Evolutionary conservation across 306 rosid species (phyloP), one percentile per base, ranked within the genome.

Genomic region (Biancaea sappan): DNA sequence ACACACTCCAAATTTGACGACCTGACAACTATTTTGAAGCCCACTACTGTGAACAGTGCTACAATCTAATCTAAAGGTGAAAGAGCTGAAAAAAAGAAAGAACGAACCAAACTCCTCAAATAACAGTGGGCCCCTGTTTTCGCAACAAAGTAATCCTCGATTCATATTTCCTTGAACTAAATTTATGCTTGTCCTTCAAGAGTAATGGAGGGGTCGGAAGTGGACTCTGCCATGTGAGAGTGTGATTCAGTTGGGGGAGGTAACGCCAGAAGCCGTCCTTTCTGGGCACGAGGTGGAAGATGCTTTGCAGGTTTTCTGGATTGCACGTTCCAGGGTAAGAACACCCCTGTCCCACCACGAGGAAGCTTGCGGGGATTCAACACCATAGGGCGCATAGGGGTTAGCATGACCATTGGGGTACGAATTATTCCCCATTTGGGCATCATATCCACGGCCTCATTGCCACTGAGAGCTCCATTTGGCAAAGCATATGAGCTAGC

Each of bases 261-360:
- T 24, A 87, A 68, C 29, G 94, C 82, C 40, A 87, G 84, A 73
- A 88, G 87, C 68, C 93, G 84, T 1, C 90, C 98, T 65, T 78
- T 95, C 43, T 90, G 97, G 21, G 98, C 99, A 0, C 99, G 97
- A 0, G 98, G 99, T 6, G 98, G 99, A 81, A 95, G 96, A 83
- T 95, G 98, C 76, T 87, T 95, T 19, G 88, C 87, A 57, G 87
- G 91, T 65, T 92, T 95, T 79, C 94, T 90, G 28, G 99, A 71
- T 48, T 84, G 85, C 57, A 82, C 81, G 38, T 93, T 86, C 99
- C 99, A 95, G 2, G 99, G 99, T 74, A 94, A 81, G 88, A 94
- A 94, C 40, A 94, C 99, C 5, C 99, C 99, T 11, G 99, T 95
- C 35, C 98, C 98, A 64, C 91, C 88, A 41, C 77, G 88, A 54